Base-by-base conservation (phyloP, 1,139 yeast genomes). In the Sugiyamaella pinicola region DNA sequence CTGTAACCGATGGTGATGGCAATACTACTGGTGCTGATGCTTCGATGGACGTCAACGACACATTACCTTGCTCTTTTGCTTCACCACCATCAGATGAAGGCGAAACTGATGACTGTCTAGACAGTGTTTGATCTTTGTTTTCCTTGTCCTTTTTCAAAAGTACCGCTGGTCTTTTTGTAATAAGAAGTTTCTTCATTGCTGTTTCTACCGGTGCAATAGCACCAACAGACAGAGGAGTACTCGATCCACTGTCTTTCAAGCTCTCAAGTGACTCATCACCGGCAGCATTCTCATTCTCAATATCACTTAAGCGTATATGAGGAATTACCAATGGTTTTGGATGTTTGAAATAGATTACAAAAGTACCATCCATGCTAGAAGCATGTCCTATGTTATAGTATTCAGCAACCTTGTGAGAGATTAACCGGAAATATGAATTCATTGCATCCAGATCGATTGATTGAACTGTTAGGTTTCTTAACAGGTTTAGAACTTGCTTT, bases 351-450 rank as follows among this genome's bases (percentile, higher is more conserved):
- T 72, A 60, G n/a, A 72, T 72, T 60, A 81, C 78, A 10, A 81
- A 72, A 34, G 69, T 70, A 7, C 80, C 81, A 54, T 75, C 80
- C 43, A 73, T 73, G 26, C 77, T 72, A 28, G 79, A 61, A 5
- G 74, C 73, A 59, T 82, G 86, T 15, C 80, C 81, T 52, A 85
- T 67, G 24, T 75, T 72, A 63, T 85, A 84, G 65, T 84, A 84
- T 38, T 83, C 85, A 13, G 90, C 87, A 29, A 84, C 69, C 58
- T 85, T 86, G 66, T 85, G 90, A 0, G 85, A 77, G 51, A 85
- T 68, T 37, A 85, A 69, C 58, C 91, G 70, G 60, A 81, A 83
- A 65, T 83, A 85, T 1, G 88, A 82, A 66, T 85, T 85, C 75
- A 81, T 74, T 24, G 76, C 83, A 64, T 63, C 76, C 62, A 81